These are phyloP conservation scores for Pythium oligandrum DNA, from an alignment of 352 stramenopile species.

Conservation along the genomic window DNA sequence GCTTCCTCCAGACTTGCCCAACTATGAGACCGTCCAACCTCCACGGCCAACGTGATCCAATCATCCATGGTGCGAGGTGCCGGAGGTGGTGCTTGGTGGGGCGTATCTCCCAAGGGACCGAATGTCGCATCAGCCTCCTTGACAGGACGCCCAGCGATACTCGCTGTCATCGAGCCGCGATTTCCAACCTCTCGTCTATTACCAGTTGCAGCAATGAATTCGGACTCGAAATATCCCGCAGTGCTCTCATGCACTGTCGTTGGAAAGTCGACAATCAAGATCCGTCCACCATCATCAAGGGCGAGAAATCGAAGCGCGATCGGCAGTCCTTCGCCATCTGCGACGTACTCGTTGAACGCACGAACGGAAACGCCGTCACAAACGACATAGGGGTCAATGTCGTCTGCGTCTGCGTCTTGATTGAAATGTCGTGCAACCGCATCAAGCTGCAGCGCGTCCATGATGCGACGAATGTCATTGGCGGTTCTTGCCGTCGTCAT, in stretches of 20 bases:
- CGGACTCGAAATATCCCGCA: neutral
- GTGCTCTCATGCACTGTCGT: slow-evolving; percentile 17
- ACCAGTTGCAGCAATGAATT: slow-evolving; percentile 11
- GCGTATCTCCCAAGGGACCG: slow-evolving; percentile 9
- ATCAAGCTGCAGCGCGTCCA: slow-evolving; percentile 4
- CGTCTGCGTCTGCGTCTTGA: slow-evolving; percentile 7
- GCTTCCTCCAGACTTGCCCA: slow-evolving; percentile 11
- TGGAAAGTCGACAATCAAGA: slow-evolving; percentile 12
- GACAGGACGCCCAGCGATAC: slow-evolving; percentile 3
- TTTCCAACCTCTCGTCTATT: slow-evolving; percentile 8
- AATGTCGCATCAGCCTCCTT: slow-evolving; percentile 26
- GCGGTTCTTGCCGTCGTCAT: slow-evolving; percentile 14
- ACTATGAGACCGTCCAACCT: slow-evolving; percentile 12
- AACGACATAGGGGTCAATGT: slow-evolving; percentile 19
- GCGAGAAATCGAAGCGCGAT: slow-evolving; percentile 18
- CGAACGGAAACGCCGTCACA: slow-evolving; percentile 20
- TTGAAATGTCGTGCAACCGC: slow-evolving; percentile 2
- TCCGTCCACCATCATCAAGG: slow-evolving; percentile 11
- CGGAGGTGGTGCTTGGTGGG: slow-evolving; percentile 5
- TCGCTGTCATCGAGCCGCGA: slow-evolving; percentile 11
- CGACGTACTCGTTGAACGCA: slow-evolving; percentile 22
- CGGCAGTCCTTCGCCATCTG: slow-evolving; percentile 12
- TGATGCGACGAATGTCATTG: slow-evolving; percentile 4
- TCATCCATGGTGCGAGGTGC: slow-evolving; percentile 1
- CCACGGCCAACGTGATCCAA: slow-evolving; percentile 20